Base-by-base conservation (phyloP, 2,329 filamentous ascomycete genomes). In the Ramularia endophylla region DNA sequence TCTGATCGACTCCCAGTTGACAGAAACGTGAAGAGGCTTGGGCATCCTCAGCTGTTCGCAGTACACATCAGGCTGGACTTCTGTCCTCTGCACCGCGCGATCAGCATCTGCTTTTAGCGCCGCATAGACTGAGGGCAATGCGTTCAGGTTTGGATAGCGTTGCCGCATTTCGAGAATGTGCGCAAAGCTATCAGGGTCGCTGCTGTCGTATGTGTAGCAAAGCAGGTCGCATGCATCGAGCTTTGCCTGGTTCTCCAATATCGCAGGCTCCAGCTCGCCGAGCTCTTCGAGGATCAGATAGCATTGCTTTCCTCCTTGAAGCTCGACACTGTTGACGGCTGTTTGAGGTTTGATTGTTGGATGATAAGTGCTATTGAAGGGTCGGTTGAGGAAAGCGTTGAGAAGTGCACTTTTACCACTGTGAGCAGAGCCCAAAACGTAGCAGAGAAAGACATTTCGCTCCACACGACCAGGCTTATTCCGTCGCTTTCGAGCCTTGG, bases 281-380 rank as follows among this genome's bases (percentile, higher is more conserved):
- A 97, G 81, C 65, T 98, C 92, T 58, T 95, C 87, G 17, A 97
- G 73, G 44, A 98, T 97, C 25, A 98, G 74, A 60, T 98, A 97
- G 63, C 89, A 94, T 66, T 98, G 92, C 63, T 94, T 95, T 38
- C 92, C 92, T 8, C 92, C 92, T 33, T 87, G 88, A 1, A 98
- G 77, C 61, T 98, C 92, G 13, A 98, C 92, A 43, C 87, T 95
- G 62, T 98, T 97, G 51, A 98, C 92, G 0, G 88, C 89, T 3
- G 87, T 85, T 8, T 87, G 84, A 2, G 92, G 88, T 59, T 95
- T 92, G 63, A 98, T 97, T 2, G 92, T 98, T 0, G 92, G 92
- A 47, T 85, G 83, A 61, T 97, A 94, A 6, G 87, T 80, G 2
- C 77, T 71, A 56, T 81, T 85, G 59, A 95, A 95, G 0, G 87